Conservation (phyloP, 2,329 filamentous ascomycete species). For the Clonostachys sp. region DNA sequence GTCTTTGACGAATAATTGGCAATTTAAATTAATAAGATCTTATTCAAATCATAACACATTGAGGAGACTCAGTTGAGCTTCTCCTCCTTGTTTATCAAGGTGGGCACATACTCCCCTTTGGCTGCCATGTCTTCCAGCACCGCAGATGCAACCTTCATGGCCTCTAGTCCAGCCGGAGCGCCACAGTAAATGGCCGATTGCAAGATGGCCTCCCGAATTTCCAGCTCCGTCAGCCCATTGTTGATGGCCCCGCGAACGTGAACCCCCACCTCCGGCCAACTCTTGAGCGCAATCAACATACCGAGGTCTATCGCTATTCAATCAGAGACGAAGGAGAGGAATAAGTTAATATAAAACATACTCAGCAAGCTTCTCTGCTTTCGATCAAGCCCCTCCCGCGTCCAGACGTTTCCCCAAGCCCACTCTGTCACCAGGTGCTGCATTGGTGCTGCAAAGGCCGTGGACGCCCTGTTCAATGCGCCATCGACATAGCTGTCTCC, state of each 20-base stretch:
- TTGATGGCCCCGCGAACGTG: slow-evolving; percentile 58
- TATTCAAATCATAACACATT: too few relatives aligned
- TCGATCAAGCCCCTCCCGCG: slow-evolving; percentile 54
- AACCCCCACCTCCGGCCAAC: slow-evolving; percentile 51
- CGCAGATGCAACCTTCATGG: slow-evolving; percentile 15
- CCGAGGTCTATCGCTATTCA: slow-evolving; percentile 41
- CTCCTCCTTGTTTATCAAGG: too few relatives aligned
- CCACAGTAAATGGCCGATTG: slow-evolving; percentile 36
- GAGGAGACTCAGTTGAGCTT: too few relatives aligned
- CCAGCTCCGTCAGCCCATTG: slow-evolving; percentile 55
- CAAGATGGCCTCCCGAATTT: slow-evolving; percentile 44
- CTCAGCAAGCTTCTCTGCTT: slow-evolving; percentile 46
- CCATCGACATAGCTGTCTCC: slow-evolving; percentile 54
- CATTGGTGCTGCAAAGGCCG: slow-evolving; percentile 51
- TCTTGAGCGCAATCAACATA: slow-evolving; percentile 58
- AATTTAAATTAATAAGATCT: too few relatives aligned
- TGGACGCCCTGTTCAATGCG: slow-evolving; percentile 42
- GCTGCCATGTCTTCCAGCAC: slow-evolving; percentile 15
- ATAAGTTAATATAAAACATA: slow-evolving; percentile 18
- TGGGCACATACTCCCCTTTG: slow-evolving; percentile 11
- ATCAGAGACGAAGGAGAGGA: slow-evolving; percentile 16
- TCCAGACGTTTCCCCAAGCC: slow-evolving; percentile 60
- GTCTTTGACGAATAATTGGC: too few relatives aligned
- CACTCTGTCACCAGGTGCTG: slow-evolving; percentile 58
- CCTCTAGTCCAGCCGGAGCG: slow-evolving; percentile 32